Evolutionary conservation across 2,329 filamentous ascomycete genomes (phyloP).

Genomic region (Lojkania enalia): DNA sequence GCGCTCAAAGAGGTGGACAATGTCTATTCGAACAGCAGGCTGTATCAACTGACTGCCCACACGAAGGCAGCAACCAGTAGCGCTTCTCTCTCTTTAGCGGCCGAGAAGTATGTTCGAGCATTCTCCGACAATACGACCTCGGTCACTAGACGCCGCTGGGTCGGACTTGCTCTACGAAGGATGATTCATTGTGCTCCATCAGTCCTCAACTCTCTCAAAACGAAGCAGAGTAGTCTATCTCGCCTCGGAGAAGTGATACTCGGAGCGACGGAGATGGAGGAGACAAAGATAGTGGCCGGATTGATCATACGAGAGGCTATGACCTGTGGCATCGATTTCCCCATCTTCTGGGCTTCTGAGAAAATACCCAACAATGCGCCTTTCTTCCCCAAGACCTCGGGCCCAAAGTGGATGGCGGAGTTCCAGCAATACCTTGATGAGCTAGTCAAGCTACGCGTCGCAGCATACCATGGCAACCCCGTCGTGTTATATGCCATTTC

Average conservation of each 20-base stretch:
- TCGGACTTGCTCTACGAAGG: slow-evolving; percentile 32
- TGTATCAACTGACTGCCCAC: slow-evolving; percentile 21
- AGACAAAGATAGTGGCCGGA: slow-evolving; percentile 37
- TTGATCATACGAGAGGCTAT: slow-evolving; percentile 33
- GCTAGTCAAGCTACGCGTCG: slow-evolving; percentile 9
- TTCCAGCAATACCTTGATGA: slow-evolving; percentile 36
- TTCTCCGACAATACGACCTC: slow-evolving; percentile 29
- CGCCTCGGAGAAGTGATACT: slow-evolving; percentile 32
- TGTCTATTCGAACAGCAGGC: slow-evolving; percentile 19
- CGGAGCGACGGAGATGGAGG: slow-evolving; percentile 25
- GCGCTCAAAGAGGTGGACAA: slow-evolving; percentile 27
- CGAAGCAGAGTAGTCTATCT: slow-evolving; percentile 13
- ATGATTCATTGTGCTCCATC: slow-evolving; percentile 26
- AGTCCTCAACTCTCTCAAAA: slow-evolving; percentile 22
- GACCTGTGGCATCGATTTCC: slow-evolving; percentile 24
- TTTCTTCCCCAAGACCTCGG: slow-evolving; percentile 25
- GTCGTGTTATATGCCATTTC: neutral
- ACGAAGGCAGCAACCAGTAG: slow-evolving; percentile 13
- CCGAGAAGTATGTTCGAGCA: slow-evolving; percentile 28
- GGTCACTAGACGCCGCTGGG: slow-evolving; percentile 31
- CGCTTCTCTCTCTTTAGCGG: slow-evolving; percentile 14
- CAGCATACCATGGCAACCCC: neutral
- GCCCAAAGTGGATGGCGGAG: slow-evolving; percentile 27
- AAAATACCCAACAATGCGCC: slow-evolving; percentile 24
- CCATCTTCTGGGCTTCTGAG: slow-evolving; percentile 32